Conservation (phyloP, 805 yeast species). For the Saccharomycopsis vini region DNA sequence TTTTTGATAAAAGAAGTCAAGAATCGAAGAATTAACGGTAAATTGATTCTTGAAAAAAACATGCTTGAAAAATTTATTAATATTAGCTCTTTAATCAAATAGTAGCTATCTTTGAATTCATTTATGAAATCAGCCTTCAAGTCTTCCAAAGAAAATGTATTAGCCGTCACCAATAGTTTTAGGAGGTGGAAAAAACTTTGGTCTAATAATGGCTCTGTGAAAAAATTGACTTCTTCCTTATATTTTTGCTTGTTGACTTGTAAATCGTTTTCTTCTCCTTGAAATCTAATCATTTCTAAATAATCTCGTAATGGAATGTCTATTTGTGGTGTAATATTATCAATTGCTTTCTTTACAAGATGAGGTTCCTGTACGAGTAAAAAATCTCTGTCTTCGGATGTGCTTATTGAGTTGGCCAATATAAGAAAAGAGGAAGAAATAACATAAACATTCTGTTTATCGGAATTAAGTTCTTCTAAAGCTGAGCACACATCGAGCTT, state of each 20-base stretch:
- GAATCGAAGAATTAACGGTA: constrained; percentile 11
- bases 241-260: not conserved
- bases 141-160: not conserved
- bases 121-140: not conserved
- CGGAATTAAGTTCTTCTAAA: not conserved
- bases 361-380: constrained; percentile 6
- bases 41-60: constrained; percentile 14
- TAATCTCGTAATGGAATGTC: too few species aligned
- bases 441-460: constrained; percentile 2
- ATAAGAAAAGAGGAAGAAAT: constrained; percentile 11
- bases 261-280: not conserved
- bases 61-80: constrained; percentile 14
- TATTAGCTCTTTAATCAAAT: constrained; percentile 5
- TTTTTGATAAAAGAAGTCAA: constrained; percentile 13
- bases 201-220: constrained; percentile 17
- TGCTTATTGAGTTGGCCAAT: constrained; percentile 13
- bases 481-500: constrained; percentile 4
- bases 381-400: constrained; percentile 6
- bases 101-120: constrained; percentile 6
- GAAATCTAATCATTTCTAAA: not conserved
- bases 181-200: constrained; percentile 18
- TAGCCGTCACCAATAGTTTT: constrained; percentile 10
- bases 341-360: constrained; percentile 2
- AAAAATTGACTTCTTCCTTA: constrained; percentile 7
- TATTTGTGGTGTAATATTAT: not conserved